Evolutionary conservation across 805 yeast species (phyloP), one percentile per base, ranked within the genome.

Genomic region (Metschnikowia reukaufii): DNA sequence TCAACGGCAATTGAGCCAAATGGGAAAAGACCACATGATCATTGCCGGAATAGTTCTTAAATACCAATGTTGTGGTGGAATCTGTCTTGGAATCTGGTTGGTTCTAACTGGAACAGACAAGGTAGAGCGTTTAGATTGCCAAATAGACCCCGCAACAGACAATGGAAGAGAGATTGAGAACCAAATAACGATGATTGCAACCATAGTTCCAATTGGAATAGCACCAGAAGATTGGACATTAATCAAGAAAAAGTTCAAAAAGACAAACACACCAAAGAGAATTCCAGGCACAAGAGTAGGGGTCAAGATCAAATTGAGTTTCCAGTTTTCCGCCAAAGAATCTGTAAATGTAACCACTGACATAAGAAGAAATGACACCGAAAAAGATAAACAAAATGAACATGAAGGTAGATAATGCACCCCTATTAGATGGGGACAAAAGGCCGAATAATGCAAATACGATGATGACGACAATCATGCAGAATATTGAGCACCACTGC

Each of bases 1-100:
- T 94, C 97, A 47, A 94, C 94, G 19, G 96, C 90, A 62, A 94
- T 86, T 17, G 96, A 85, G 8, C 96, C 96, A 63, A 92, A 90
- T 60, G 98, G 97, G 77, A 92, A 84, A 49, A 92, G 79, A 50
- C 98, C 98, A 86, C 51, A 88, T 75, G 35, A 88, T 62, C 59
- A 90, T 72, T 45, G 85, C 77, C 19, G 89, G 84, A 15, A 78
- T 52, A 3, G 88, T 79, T 60, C 79, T 80, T 59, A 89, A 75
- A 62, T 86, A 89, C 81, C 88, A 81, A 37, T 96, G 96, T 68
- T 90, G 97, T 15, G 77, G 76, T 34, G 99, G 99, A 49, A 94
- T 87, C 70, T 94, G 97, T 68, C 99, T 82, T 51, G 97, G 96
- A 56, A 94, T 92, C 71, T 92, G 97, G 67, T 90, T 92, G 16